These are phyloP conservation scores for Chytriomyces confervae DNA, from an alignment of 192 early-diverging fungal species.

Conservation along the genomic window DNA sequence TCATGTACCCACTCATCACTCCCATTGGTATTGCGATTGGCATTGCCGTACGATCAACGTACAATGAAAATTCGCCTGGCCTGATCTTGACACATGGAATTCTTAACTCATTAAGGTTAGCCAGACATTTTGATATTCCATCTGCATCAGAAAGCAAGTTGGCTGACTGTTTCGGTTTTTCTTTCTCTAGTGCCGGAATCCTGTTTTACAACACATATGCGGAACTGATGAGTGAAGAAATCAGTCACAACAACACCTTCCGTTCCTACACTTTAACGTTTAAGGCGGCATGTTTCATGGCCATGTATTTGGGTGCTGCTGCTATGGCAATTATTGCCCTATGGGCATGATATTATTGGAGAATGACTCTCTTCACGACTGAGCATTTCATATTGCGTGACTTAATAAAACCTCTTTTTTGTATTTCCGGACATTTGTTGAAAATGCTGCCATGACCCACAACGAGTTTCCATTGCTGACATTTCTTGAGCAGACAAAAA, in stretches of 20 bases:
- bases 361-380: no score
- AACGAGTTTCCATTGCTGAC: no score
- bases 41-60: slow-evolving; percentile 68
- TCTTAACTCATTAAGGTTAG: slow-evolving; percentile 62
- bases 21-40: slow-evolving; percentile 82
- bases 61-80: slow-evolving; percentile 59
- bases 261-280: slow-evolving; percentile 32
- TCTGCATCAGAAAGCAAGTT: no score
- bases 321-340: slow-evolving; percentile 77
- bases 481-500: no score
- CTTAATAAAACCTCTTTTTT: no score
- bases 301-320: slow-evolving; percentile 74
- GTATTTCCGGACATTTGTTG: no score
- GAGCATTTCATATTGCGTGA: no score
- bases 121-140: no score
- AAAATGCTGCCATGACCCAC: no score
- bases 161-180: no score
- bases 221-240: slow-evolving; percentile 76
- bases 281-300: slow-evolving; percentile 61
- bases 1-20: slow-evolving; percentile 72
- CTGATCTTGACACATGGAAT: slow-evolving; percentile 74
- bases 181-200: slow-evolving; percentile 62
- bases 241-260: slow-evolving; percentile 66
- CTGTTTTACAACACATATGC: slow-evolving; percentile 78
- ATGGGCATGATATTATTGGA: slow-evolving; percentile 57